Evolutionary conservation across 805 yeast species (phyloP).

Genomic region (Nakazawaea anatomiae): DNA sequence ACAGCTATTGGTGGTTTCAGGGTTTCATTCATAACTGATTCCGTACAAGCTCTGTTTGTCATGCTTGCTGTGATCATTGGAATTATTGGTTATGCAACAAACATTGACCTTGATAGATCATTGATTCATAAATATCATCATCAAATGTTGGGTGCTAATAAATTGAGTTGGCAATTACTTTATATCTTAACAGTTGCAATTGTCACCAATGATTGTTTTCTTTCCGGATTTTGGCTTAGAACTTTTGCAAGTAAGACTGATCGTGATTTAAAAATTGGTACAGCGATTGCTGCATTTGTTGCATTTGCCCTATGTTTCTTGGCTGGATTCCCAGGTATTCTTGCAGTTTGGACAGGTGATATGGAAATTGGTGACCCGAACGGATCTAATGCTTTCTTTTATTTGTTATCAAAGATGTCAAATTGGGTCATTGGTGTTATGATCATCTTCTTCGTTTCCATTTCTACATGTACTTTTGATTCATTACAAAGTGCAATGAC

Average conservation of each 20-base stretch:
- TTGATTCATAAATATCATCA: constrained; percentile 56
- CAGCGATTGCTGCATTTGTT: constrained; percentile 67
- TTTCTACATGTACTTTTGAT: constrained; percentile 87
- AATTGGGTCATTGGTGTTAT: constrained; percentile 84
- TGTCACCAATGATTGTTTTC: constrained; percentile 82
- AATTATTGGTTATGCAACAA: constrained; percentile 71
- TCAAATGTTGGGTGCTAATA: constrained; percentile 58
- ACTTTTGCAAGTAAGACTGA: constrained; percentile 84
- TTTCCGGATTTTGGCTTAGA: constrained; percentile 92
- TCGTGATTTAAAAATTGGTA: constrained; percentile 69
- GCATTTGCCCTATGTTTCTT: constrained; percentile 59
- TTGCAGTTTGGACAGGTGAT: constrained; percentile 89
- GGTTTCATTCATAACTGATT: constrained; percentile 83
- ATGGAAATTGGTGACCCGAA: constrained; percentile 44
- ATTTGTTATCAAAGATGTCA: constrained; percentile 67
- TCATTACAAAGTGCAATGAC: constrained; percentile 85
- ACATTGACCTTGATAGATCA: constrained; percentile 57
- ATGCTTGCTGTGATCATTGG: constrained; percentile 62
- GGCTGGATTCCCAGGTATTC: constrained; percentile 76
- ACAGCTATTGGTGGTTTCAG: constrained; percentile 87
- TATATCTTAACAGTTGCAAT: constrained; percentile 84
- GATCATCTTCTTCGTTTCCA: constrained; percentile 61
- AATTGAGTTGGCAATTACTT: constrained; percentile 83
- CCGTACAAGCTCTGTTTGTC: constrained; percentile 75
- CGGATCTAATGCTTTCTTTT: constrained; percentile 67